These are phyloP conservation scores for Neopestalotiopsis sp. DNA, from an alignment of 2,329 filamentous ascomycete genomes.

Conservation along the genomic window DNA sequence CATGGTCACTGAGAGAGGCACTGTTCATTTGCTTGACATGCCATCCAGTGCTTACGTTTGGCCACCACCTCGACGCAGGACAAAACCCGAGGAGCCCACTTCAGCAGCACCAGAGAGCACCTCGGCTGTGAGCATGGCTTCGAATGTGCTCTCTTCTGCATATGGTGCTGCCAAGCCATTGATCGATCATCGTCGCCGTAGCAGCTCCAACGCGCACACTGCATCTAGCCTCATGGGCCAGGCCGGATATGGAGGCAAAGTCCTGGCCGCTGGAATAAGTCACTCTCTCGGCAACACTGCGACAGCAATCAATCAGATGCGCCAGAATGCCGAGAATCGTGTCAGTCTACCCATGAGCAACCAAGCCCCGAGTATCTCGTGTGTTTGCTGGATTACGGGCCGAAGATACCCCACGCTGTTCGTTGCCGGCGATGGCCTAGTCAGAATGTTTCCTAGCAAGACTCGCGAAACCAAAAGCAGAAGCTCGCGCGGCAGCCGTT, in stretches of 20 bases:
- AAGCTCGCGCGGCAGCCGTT: slow-evolving; percentile 59
- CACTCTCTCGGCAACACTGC: slow-evolving; percentile 78
- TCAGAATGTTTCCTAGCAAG: slow-evolving; percentile 69
- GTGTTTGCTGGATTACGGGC: slow-evolving; percentile 69
- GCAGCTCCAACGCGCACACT: slow-evolving; percentile 48
- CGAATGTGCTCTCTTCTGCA: slow-evolving; percentile 72
- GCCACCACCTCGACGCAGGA: slow-evolving; percentile 72
- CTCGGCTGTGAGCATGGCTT: slow-evolving; percentile 69
- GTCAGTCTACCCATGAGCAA: slow-evolving; percentile 68
- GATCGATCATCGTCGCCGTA: slow-evolving; percentile 59
- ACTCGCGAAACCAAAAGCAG: slow-evolving; percentile 58
- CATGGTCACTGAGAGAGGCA: slow-evolving; percentile 93
- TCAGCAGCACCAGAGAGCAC: slow-evolving; percentile 54
- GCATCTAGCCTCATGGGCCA: slow-evolving; percentile 59
- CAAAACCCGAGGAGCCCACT: slow-evolving; percentile 47
- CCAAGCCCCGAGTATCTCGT: slow-evolving; percentile 59
- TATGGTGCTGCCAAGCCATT: slow-evolving; percentile 70
- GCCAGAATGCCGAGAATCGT: slow-evolving; percentile 77
- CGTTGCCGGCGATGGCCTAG: slow-evolving; percentile 67
- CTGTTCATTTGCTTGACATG: slow-evolving; percentile 89
- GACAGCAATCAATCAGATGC: slow-evolving; percentile 70
- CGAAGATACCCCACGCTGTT: slow-evolving; percentile 67
- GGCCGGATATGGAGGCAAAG: slow-evolving; percentile 73
- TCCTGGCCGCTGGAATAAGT: slow-evolving; percentile 74
- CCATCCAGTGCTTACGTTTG: slow-evolving; percentile 83